Conservation (phyloP, 306 rosid species). For the Albizia julibrissin region DNA sequence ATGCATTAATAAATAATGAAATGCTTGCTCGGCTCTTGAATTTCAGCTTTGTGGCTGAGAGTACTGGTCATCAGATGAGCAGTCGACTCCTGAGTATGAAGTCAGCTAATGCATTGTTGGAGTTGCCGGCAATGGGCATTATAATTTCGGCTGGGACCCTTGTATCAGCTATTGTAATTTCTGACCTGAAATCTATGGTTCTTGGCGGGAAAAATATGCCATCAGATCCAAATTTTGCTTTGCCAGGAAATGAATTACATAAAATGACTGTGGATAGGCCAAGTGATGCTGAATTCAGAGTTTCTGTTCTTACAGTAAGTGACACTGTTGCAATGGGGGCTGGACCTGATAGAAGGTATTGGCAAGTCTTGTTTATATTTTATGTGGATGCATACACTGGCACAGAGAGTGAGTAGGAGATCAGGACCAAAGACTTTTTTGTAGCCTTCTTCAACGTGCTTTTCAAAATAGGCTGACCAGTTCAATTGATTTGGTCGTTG, state of each 20-base stretch:
- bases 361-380: slow-evolving; percentile 29
- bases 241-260: slow-evolving; percentile 34
- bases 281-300: slow-evolving; percentile 47
- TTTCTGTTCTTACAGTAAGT: slow-evolving; percentile 90
- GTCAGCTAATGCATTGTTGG: slow-evolving; percentile 90
- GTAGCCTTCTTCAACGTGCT: slow-evolving; percentile 12
- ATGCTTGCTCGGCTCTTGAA: slow-evolving; percentile 20
- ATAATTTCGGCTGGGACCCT: slow-evolving; percentile 64
- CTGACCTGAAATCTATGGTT: slow-evolving; percentile 50
- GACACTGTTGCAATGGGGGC: slow-evolving; percentile 89
- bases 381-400: neutral
- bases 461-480: slow-evolving; percentile 7
- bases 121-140: slow-evolving; percentile 71
- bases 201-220: slow-evolving; percentile 29
- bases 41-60: slow-evolving; percentile 85
- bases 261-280: slow-evolving; percentile 40
- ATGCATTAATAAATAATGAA: slow-evolving; percentile 2
- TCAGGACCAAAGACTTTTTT: neutral
- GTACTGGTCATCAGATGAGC: slow-evolving; percentile 90
- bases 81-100: slow-evolving; percentile 85
- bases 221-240: slow-evolving; percentile 35
- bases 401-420: slow-evolving; percentile 1
- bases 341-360: slow-evolving; percentile 94
- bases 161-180: slow-evolving; percentile 69
- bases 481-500: slow-evolving; percentile 2